Conservation (phyloP, 768 basidiomycete genomes). For the Boletus subparvulus region DNA sequence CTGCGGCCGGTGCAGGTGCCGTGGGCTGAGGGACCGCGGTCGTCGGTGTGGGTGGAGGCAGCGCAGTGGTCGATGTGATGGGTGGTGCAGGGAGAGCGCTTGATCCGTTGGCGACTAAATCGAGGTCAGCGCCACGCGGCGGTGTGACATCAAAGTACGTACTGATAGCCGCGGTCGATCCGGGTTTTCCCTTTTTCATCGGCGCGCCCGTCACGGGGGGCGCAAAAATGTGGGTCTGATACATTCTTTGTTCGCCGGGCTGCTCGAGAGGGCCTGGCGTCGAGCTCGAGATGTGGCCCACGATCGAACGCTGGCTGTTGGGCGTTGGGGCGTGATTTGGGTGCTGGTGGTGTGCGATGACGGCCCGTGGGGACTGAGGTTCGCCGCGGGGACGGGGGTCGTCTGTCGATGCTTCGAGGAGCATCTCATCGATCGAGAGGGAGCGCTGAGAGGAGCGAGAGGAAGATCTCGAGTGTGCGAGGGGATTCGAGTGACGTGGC, state of each 20-base stretch:
- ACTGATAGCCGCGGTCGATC: constrained; percentile 24
- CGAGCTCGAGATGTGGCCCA: constrained; percentile 18
- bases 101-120: constrained; percentile 21
- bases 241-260: constrained; percentile 41
- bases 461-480: constrained; percentile 28
- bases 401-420: constrained; percentile 45
- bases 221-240: constrained; percentile 71
- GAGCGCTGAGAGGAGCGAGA: constrained; percentile 38
- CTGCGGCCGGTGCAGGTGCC: background rate
- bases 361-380: constrained; percentile 31
- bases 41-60: constrained; percentile 18
- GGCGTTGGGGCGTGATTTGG: constrained; percentile 19
- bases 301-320: constrained; percentile 21
- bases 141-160: constrained; percentile 7
- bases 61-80: constrained; percentile 4
- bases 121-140: constrained; percentile 14
- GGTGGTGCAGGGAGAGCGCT: constrained; percentile 18
- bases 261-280: constrained; percentile 31
- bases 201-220: constrained; percentile 73
- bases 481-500: constrained; percentile 15
- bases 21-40: constrained; percentile 11
- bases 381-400: constrained; percentile 35
- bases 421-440: constrained; percentile 47
- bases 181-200: constrained; percentile 59
- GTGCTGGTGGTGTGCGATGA: constrained; percentile 34